Evolutionary conservation across 495 filamentous ascomycete species (phyloP).

Genomic region (Penicillium cataractarum): DNA sequence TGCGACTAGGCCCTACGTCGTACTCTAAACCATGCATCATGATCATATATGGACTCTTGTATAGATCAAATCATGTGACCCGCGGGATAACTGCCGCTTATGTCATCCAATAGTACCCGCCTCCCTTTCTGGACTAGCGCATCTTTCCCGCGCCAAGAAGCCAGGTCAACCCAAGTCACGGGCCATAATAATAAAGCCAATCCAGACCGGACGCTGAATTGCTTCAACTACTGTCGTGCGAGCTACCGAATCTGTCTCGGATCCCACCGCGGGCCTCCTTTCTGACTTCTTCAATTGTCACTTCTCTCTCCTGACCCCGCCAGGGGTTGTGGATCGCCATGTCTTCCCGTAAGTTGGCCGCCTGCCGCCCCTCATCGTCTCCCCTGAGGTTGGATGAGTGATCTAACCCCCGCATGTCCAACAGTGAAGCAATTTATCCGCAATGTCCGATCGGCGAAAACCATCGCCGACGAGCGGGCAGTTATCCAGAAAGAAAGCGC

Average conservation of each 20-base stretch:
- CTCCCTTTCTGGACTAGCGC: constrained; percentile 17
- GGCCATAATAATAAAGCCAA: constrained; percentile 35
- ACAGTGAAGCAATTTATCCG: constrained; percentile 99
- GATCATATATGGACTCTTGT: too few relatives aligned
- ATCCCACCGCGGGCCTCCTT: constrained; percentile 16
- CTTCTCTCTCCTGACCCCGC: constrained; percentile 33
- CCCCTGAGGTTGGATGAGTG: constrained; percentile 35
- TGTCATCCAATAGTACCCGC: not conserved
- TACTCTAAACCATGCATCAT: too few relatives aligned
- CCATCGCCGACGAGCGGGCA: constrained; percentile 95
- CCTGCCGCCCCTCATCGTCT: constrained; percentile 30
- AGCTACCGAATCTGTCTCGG: constrained; percentile 10
- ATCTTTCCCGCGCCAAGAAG: constrained; percentile 30
- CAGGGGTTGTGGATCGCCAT: constrained; percentile 56
- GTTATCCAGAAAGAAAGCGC: constrained; percentile 99
- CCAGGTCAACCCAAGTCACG: constrained; percentile 38
- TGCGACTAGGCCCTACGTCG: too few relatives aligned
- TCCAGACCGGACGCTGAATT: constrained; percentile 26
- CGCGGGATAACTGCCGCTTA: constrained; percentile 5
- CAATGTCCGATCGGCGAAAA: constrained; percentile 97
- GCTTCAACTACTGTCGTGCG: constrained; percentile 18
- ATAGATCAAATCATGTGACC: constrained; percentile 9
- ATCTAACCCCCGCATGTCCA: constrained; percentile 21
- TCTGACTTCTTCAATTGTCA: constrained; percentile 19
- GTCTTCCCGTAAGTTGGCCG: constrained; percentile 64